Evolutionary conservation across 2,329 filamentous ascomycete species (phyloP), one percentile per base, ranked within the genome.

Genomic region (Clarireedia sp.): DNA sequence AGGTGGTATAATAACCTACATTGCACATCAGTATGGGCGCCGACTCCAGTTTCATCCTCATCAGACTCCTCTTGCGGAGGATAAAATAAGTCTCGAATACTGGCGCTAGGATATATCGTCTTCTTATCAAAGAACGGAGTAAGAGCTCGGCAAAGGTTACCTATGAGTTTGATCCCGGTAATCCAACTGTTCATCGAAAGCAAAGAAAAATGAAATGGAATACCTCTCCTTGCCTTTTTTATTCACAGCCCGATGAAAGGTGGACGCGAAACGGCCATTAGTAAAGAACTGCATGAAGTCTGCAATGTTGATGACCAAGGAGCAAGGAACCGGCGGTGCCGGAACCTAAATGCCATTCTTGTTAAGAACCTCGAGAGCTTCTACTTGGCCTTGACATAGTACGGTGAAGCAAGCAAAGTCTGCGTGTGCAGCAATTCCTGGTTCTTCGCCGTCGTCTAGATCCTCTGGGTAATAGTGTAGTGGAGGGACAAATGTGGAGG

Each of bases 251-350:
- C 64, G 43, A 46, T 46, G 43, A 46, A 46, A 24, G 56, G 63
- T 16, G 68, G 65, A 36, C 48, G 60, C 19, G 33, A 53, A 40
- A 48, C 40, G 12, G 51, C 62, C 14, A 19, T 63, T 57, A n/a
- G 59, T 62, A 17, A 54, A 40, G 5, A 61, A 49, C 3, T 59
- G 59, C 3, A 64, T 63, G 47, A 59, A 67, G 19, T 61, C 43
- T 26, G 19, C 43, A n/a, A 46, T 26, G 14, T 46, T 46, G 43
- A 46, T 26, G n/a, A 46, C 21, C 10, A 46, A 46, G 12, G 43
- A 21, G 19, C 43, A 10, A 23, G 19, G 43, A 16, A 46, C 8
- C 14, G 21, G 21, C 19, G 43, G 43, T 16, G 10, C 43, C 5
- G 19, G 19, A 2, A 26, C 23, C 43, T 21, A 46, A 16, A 26